Conservation (phyloP, 176 grass and related monocot species). For the Cenchrus americanus region DNA sequence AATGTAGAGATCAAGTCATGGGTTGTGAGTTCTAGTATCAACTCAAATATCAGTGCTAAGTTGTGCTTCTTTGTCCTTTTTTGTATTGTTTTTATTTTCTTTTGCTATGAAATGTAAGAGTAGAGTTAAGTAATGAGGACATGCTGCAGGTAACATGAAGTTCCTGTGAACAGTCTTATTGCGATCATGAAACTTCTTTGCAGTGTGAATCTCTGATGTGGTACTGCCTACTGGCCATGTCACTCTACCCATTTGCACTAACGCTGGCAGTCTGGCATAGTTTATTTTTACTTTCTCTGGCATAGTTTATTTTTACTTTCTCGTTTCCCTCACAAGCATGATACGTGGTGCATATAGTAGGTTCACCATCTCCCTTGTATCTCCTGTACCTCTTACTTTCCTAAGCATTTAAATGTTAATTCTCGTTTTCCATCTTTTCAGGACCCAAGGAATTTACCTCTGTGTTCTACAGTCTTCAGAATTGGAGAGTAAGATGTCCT, state of each 20-base stretch:
- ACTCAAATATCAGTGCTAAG: not conserved
- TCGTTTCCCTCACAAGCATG: too few species aligned
- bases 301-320: too few species aligned
- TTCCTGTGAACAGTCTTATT: not conserved
- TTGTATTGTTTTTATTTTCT: too few species aligned
- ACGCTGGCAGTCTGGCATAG: too few species aligned
- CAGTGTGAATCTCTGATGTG: not conserved
- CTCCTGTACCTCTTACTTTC: not conserved
- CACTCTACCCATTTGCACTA: too few species aligned
- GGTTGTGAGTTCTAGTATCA: not conserved
- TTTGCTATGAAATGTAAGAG: too few species aligned
- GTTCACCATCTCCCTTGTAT: not conserved
- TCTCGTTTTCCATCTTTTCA: constrained; percentile 37
- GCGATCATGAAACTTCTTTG: not conserved
- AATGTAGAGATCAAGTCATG: not conserved
- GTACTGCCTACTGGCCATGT: not conserved
- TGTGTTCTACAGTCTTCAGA: constrained; percentile 98
- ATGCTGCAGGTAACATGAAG: not conserved
- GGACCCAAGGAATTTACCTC: constrained; percentile 89
- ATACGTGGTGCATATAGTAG: not conserved
- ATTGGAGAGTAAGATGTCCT: constrained; percentile 74
- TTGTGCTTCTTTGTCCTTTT: not conserved
- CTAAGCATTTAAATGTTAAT: not conserved
- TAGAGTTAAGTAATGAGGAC: not conserved
- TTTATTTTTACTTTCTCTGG: too few species aligned